These are phyloP conservation scores for Colletotrichum melonis DNA, from an alignment of 2,329 filamentous ascomycete species.

Conservation along the genomic window DNA sequence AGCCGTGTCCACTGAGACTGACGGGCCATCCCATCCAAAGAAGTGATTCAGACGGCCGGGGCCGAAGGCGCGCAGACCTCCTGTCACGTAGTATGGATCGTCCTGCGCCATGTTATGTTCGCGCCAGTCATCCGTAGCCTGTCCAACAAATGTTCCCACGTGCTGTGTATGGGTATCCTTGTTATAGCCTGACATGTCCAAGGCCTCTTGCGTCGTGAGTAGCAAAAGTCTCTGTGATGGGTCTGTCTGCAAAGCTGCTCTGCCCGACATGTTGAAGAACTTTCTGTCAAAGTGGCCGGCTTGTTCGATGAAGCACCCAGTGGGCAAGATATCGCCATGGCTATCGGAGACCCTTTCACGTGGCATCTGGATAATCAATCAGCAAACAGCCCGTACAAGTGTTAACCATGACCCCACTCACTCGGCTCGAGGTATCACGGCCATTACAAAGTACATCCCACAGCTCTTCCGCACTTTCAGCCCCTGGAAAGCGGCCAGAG, in stretches of 20 bases:
- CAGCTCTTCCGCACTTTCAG: too few relatives aligned
- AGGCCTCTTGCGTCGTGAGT: background rate
- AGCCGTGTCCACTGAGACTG: slow-evolving; percentile 51
- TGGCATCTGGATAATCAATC: too few relatives aligned
- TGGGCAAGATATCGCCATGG: too few relatives aligned
- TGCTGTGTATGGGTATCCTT: too few relatives aligned
- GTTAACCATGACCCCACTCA: too few relatives aligned
- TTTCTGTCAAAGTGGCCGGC: background rate
- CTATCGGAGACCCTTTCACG: too few relatives aligned
- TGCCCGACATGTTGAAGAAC: slow-evolving; percentile 5
- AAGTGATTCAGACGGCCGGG: slow-evolving; percentile 48
- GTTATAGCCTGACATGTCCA: slow-evolving; percentile 3
- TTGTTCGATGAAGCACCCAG: background rate
- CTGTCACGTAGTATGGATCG: slow-evolving; percentile 51
- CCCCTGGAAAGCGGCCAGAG: too few relatives aligned
- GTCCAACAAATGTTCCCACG: background rate
- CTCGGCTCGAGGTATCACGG: too few relatives aligned
- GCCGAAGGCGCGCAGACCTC: slow-evolving; percentile 46
- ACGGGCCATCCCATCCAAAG: slow-evolving; percentile 53
- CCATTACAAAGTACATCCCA: too few relatives aligned
- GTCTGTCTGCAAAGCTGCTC: background rate
- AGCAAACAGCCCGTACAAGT: too few relatives aligned
- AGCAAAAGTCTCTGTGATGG: slow-evolving; percentile 1
- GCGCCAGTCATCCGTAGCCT: slow-evolving; percentile 10
- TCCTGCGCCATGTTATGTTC: slow-evolving; percentile 51